Percentiles rank a stretch among this genome's conserved stretches.
These are phyloP conservation scores for Stipa capillata DNA, from an alignment of 176 grass and related monocot species.

Conservation along the genomic window DNA sequence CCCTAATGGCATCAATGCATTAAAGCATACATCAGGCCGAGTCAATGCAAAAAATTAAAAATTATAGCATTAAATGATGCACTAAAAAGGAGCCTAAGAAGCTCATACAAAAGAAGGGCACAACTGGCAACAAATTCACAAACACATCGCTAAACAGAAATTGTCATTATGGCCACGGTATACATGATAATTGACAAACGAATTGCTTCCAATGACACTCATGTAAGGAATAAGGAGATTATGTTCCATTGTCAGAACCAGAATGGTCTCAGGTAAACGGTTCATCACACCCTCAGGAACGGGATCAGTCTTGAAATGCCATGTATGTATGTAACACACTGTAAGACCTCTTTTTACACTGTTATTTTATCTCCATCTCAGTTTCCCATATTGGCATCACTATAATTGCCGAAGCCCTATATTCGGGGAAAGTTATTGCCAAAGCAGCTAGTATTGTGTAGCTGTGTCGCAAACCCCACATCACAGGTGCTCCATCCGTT, in stretches of 20 bases:
- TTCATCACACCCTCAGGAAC: background rate
- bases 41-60: background rate
- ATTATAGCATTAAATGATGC: background rate
- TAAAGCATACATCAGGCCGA: background rate
- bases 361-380: background rate
- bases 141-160: background rate
- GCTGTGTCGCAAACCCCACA: too few relatives aligned
- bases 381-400: background rate
- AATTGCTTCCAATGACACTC: background rate
- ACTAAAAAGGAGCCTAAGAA: too few relatives aligned
- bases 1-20: slow-evolving; percentile 39
- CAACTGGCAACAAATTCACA: background rate
- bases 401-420: background rate
- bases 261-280: background rate
- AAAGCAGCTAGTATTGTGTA: too few relatives aligned
- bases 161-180: background rate
- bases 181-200: background rate
- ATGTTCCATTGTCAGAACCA: background rate
- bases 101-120: background rate
- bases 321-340: background rate
- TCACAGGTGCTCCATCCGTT: background rate
- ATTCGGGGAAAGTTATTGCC: too few relatives aligned
- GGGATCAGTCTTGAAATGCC: background rate
- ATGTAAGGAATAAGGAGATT: background rate
- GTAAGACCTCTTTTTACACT: background rate